A percentile compares a stretch with the other conserved stretches of the same genome.
Evolutionary conservation across 2,329 filamentous ascomycete species (phyloP).

Genomic region (Chaetomium olivaceum): DNA sequence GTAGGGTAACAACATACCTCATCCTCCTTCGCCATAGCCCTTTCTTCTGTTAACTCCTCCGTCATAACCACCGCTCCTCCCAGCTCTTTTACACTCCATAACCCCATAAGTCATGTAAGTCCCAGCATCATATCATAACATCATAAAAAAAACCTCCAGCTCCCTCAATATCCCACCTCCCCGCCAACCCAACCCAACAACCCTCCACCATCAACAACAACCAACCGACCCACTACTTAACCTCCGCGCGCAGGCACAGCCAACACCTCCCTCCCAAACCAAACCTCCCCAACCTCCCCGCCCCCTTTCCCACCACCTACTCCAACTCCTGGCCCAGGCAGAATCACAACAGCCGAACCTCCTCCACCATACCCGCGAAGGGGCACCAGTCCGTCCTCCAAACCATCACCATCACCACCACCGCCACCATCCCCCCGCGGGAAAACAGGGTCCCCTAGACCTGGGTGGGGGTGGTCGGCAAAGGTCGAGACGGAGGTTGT

Average conservation of each 20-base stretch:
- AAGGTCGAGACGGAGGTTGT: not conserved
- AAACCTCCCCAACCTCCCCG: not conserved
- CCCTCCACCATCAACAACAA: not conserved
- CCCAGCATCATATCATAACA: not conserved
- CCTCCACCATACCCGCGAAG: not conserved
- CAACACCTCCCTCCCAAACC: not conserved
- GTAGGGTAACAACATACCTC: not conserved
- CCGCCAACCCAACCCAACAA: not conserved
- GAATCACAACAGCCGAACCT: not conserved
- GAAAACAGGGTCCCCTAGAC: not conserved
- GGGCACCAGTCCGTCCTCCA: not conserved
- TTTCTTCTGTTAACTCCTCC: not conserved
- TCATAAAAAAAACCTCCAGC: not conserved
- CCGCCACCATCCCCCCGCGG: too few relatives aligned
- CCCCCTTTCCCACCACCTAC: not conserved
- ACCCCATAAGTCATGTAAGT: not conserved
- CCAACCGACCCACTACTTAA: too few relatives aligned
- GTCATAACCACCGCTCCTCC: not conserved
- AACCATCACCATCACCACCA: too few relatives aligned
- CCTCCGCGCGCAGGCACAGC: too few relatives aligned
- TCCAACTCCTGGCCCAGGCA: not conserved
- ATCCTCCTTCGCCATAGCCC: not conserved
- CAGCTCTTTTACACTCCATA: not conserved
- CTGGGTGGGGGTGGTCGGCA: not conserved
- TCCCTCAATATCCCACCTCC: not conserved